Percentiles rank a stretch among this genome's conserved stretches.
Evolutionary conservation across 2,329 filamentous ascomycete genomes (phyloP).

Genomic region (Hypocrella siamensis): DNA sequence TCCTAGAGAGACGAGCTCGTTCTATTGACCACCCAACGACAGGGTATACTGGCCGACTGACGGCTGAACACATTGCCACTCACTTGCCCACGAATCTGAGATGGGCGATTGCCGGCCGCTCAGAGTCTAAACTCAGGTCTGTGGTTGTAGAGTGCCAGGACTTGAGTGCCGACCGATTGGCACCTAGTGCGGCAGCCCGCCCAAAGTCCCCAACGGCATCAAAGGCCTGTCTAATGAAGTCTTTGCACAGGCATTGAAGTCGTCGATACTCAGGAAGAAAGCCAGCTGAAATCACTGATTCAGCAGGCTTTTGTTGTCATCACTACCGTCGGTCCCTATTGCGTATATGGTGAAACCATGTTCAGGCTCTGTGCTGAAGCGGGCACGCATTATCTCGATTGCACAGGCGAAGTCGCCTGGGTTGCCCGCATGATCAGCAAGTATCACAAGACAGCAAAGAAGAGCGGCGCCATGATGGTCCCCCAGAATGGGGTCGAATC

Average conservation of each 20-base stretch:
- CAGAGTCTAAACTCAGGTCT: conserved; percentile 54
- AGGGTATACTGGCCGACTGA: conserved; percentile 72
- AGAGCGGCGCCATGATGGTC: conserved; percentile 41
- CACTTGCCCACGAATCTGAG: conserved; percentile 59
- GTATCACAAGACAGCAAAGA: conserved; percentile 36
- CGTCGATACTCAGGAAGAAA: conserved; percentile 27
- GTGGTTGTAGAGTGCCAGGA: conserved; percentile 51
- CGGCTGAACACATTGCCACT: conserved; percentile 58
- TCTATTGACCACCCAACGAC: too few relatives aligned
- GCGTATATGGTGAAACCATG: conserved; percentile 37
- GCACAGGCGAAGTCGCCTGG: conserved; percentile 44
- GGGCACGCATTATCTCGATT: conserved; percentile 50
- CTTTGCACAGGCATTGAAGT: conserved; percentile 31
- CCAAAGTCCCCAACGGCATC: conserved; percentile 4
- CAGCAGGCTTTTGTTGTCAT: conserved; percentile 42
- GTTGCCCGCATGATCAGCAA: conserved; percentile 43
- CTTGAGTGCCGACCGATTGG: conserved; percentile 51
- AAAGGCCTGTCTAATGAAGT: not conserved
- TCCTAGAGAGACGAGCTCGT: too few relatives aligned
- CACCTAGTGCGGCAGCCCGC: conserved; percentile 41
- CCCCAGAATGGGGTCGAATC: conserved; percentile 49
- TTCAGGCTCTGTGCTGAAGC: conserved; percentile 46
- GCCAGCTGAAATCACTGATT: conserved; percentile 30
- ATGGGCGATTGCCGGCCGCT: conserved; percentile 81
- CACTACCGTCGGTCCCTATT: conserved; percentile 44